Base-by-base conservation (phyloP, 768 basidiomycete species). In the Panellus pusillus region DNA sequence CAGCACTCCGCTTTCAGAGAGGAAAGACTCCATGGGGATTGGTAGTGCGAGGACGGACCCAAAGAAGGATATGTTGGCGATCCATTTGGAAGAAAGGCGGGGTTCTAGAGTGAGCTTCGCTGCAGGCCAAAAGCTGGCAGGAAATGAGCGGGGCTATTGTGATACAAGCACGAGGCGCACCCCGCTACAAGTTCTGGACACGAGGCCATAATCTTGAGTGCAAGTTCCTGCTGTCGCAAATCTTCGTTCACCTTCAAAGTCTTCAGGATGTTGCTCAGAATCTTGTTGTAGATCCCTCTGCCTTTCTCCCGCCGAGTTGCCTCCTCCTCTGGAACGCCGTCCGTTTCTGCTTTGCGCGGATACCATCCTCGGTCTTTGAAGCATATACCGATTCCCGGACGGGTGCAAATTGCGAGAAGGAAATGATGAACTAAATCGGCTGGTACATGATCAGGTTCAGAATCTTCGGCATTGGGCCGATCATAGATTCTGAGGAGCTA, bases 351-450 rank as follows among this genome's bases (percentile, higher is more conserved):
- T 27, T 50, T 61, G 6, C 91, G 83, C 4, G 84, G 84, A 61
- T 97, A 98, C 94, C 94, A 98, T 2, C 94, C 94, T 8, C 82
- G 78, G 63, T 95, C 92, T 47, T 75, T 82, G 71, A 96, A 97
- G 64, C 94, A 98, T 13, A 97, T 76, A 0, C 94, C 94, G 12
- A 76, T 71, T 0, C 94, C 93, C 0, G 91, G 89, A 20, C 81
- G 82, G 0, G 90, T 88, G 61, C 88, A 90, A 28, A 93, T 82
- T 2, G 87, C 88, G 24, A 95, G 79, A 11, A 97, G 72, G 68
- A 97, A 98, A 62, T 94, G 92, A 55, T 93, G 90, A 0, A 81
- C 85, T 4, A 96, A 76, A 58, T 95, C 86, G 1, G 88, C 92
- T 9, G 85, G 87, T 17, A 85, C 68, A 41, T 83, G 72, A 14